Conservation (phyloP, 352 stramenopile genomes). For the Halophytophthora batemanensis region DNA sequence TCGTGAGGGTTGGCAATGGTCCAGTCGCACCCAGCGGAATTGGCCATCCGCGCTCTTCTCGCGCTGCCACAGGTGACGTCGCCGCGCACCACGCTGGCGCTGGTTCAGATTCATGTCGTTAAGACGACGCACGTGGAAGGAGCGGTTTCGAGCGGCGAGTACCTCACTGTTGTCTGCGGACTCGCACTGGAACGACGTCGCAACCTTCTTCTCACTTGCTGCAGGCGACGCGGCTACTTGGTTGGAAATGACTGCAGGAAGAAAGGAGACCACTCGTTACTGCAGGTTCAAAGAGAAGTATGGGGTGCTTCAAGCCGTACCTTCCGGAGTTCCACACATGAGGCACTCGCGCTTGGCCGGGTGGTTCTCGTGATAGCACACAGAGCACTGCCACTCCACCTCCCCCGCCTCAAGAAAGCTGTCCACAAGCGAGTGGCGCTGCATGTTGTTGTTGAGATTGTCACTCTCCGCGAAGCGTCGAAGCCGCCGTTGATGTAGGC, state of each 20-base stretch:
- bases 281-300: neutral
- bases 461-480: slow-evolving; percentile 55
- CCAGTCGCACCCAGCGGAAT: slow-evolving; percentile 74
- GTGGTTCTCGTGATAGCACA: slow-evolving; percentile 86
- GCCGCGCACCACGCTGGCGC: slow-evolving; percentile 62
- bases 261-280: slow-evolving; percentile 1
- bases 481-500: slow-evolving; percentile 58
- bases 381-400: slow-evolving; percentile 76
- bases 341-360: slow-evolving; percentile 78
- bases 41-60: slow-evolving; percentile 69
- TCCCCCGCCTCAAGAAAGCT: slow-evolving; percentile 71
- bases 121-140: slow-evolving; percentile 73
- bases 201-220: slow-evolving; percentile 7
- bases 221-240: slow-evolving; percentile 37
- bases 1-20: slow-evolving; percentile 64
- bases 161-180: slow-evolving; percentile 29
- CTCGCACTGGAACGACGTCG: slow-evolving; percentile 27
- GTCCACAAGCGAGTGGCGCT: slow-evolving; percentile 78
- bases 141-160: slow-evolving; percentile 59
- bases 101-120: slow-evolving; percentile 85
- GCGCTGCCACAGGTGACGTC: slow-evolving; percentile 76
- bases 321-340: slow-evolving; percentile 79
- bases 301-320: slow-evolving; percentile 13
- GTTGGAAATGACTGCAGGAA: slow-evolving; percentile 57
- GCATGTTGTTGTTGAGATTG: slow-evolving; percentile 87